Percentiles rank a stretch among this genome's conserved stretches.
phyloP scores from a whole-genome alignment of 2,329 filamentous ascomycete species.

The Aschersonia sp. region DNA sequence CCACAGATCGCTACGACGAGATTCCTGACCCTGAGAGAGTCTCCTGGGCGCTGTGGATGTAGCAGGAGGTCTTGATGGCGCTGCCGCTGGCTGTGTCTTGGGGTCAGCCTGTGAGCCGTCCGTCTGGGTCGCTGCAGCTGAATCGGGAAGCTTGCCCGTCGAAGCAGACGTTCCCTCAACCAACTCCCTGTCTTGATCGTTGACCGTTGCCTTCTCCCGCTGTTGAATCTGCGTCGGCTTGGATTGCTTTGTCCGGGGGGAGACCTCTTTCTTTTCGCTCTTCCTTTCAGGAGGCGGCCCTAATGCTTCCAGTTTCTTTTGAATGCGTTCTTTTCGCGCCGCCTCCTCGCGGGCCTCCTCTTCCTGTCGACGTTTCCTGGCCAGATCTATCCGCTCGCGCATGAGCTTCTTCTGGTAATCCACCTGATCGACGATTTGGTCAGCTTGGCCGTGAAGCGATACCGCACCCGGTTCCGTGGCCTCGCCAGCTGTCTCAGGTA shows the following conservation, averaged over 20 bases:
- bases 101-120: constrained; percentile 2
- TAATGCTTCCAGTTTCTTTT: constrained; percentile 56
- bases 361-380: constrained; percentile 52
- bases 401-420: constrained; percentile 58
- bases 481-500: too few relatives aligned
- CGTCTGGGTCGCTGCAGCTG: neutral
- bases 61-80: constrained; percentile 5
- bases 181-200: constrained; percentile 6
- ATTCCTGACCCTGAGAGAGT: constrained; percentile 17
- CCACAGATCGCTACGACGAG: constrained; percentile 22
- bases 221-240: constrained; percentile 20
- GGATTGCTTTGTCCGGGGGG: constrained; percentile 25
- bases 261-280: constrained; percentile 35
- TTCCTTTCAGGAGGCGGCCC: constrained; percentile 49
- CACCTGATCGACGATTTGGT: constrained; percentile 36
- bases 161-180: neutral
- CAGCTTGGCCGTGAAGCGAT: constrained; percentile 3
- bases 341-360: constrained; percentile 60
- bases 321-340: constrained; percentile 55
- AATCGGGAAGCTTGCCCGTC: constrained; percentile 1
- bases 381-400: constrained; percentile 54
- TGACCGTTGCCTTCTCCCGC: constrained; percentile 10
- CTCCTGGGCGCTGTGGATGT: constrained; percentile 11
- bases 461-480: too few relatives aligned
- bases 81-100: constrained; percentile 6